phyloP scores from a whole-genome alignment of 768 basidiomycete species.

The Pilatotrama ljubarskyi region DNA sequence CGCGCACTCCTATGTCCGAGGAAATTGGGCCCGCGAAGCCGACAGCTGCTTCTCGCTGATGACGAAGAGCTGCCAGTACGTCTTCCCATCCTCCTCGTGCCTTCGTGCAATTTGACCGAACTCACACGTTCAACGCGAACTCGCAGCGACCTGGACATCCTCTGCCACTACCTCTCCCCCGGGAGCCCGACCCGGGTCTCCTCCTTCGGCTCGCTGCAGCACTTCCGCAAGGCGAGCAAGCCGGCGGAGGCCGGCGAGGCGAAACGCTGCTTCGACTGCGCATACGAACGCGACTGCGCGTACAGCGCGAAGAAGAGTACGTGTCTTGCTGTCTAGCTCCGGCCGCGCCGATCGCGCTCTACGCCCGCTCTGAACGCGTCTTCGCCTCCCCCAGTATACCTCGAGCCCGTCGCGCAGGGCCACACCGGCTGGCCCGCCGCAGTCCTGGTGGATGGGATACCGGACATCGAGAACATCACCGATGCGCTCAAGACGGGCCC shows the following conservation, averaged over 20 bases:
- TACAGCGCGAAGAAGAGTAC: constrained; percentile 87
- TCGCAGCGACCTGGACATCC: constrained; percentile 78
- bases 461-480: constrained; percentile 85
- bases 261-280: constrained; percentile 76
- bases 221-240: constrained; percentile 75
- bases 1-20: constrained; percentile 87
- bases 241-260: constrained; percentile 67
- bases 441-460: constrained; percentile 74
- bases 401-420: constrained; percentile 66
- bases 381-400: constrained; percentile 62
- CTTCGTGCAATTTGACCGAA: background rate
- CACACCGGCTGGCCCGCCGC: constrained; percentile 62
- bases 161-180: constrained; percentile 76
- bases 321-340: background rate
- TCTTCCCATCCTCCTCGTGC: constrained; percentile 14
- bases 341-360: background rate
- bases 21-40: constrained; percentile 72
- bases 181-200: constrained; percentile 67
- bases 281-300: constrained; percentile 68
- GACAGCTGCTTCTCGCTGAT: constrained; percentile 79
- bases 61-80: constrained; percentile 91
- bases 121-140: background rate
- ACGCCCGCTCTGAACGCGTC: background rate
- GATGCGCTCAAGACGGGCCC: constrained; percentile 67
- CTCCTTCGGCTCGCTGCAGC: constrained; percentile 83